Percentiles rank a stretch among this genome's conserved stretches.
Evolutionary conservation across 208 protist genomes (phyloP).

Genomic region (Trypanosoma congolense): DNA sequence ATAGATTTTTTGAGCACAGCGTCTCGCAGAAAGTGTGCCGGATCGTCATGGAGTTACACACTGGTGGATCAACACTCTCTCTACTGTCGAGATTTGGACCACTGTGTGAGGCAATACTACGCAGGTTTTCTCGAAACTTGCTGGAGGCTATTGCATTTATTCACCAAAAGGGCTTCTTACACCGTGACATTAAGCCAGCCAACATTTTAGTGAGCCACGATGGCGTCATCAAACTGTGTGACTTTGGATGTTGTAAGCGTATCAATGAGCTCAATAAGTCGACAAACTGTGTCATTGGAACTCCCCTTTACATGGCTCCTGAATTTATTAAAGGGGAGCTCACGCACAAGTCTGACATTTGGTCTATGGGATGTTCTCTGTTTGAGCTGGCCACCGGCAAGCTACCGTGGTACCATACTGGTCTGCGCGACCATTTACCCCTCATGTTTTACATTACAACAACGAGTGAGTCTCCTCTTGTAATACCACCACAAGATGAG

Average conservation of each 20-base stretch:
- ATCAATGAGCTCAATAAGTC: constrained; percentile 80
- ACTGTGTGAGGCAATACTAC: constrained; percentile 72
- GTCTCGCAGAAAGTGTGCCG: constrained; percentile 80
- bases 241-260: constrained; percentile 90
- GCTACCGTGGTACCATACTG: constrained; percentile 80
- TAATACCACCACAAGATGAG: constrained; percentile 41
- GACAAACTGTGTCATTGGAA: constrained; percentile 82
- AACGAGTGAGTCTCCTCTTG: constrained; percentile 71
- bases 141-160: constrained; percentile 83
- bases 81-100: constrained; percentile 79
- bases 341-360: constrained; percentile 84
- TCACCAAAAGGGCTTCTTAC: constrained; percentile 85
- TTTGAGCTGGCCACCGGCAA: constrained; percentile 83
- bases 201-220: constrained; percentile 86
- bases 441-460: constrained; percentile 90
- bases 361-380: constrained; percentile 84
- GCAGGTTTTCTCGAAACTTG: constrained; percentile 63
- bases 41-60: constrained; percentile 87
- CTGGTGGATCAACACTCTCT: constrained; percentile 75
- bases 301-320: constrained; percentile 87
- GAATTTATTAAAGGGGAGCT: constrained; percentile 85
- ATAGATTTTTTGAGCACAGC: constrained; percentile 85
- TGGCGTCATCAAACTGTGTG: constrained; percentile 87
- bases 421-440: constrained; percentile 69
- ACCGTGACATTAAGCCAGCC: constrained; percentile 90